Conservation (phyloP, 176 grass and related monocot genomes). For the Calamus simplicifolius region DNA sequence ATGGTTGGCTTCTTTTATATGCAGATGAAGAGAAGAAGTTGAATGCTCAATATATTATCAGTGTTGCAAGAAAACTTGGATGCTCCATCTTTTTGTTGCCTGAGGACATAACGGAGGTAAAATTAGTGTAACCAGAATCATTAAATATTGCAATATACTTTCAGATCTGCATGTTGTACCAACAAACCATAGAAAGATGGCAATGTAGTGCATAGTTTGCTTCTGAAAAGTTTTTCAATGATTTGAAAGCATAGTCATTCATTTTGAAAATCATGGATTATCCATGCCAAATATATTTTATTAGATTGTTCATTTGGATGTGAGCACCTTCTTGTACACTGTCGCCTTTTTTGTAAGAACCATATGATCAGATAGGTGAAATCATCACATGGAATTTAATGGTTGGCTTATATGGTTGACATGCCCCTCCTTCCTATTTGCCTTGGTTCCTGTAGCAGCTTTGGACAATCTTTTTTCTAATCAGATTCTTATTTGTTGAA, state of each 20-base stretch:
- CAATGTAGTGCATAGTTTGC: too few relatives aligned
- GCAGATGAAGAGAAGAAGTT: slow-evolving; percentile 86
- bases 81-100: slow-evolving; percentile 94
- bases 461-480: not conserved
- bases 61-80: slow-evolving; percentile 85
- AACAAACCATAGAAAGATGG: not conserved
- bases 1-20: not conserved
- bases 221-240: too few relatives aligned
- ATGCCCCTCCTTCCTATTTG: not conserved
- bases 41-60: slow-evolving; percentile 97
- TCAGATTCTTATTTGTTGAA: not conserved
- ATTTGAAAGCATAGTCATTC: too few relatives aligned
- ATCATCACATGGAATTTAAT: too few relatives aligned
- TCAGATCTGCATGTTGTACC: not conserved
- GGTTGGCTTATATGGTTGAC: too few relatives aligned
- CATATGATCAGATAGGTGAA: too few relatives aligned
- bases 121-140: slow-evolving; percentile 1
- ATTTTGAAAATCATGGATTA: too few relatives aligned
- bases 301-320: too few relatives aligned
- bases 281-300: too few relatives aligned
- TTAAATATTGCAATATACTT: too few relatives aligned
- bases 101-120: slow-evolving; percentile 99
- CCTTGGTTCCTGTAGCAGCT: not conserved
- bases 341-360: too few relatives aligned
- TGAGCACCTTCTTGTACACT: too few relatives aligned